Percentiles rank a stretch among this genome's conserved stretches.
phyloP scores from a whole-genome alignment of 305 asterid genomes.

The Fraxinus velutina region DNA sequence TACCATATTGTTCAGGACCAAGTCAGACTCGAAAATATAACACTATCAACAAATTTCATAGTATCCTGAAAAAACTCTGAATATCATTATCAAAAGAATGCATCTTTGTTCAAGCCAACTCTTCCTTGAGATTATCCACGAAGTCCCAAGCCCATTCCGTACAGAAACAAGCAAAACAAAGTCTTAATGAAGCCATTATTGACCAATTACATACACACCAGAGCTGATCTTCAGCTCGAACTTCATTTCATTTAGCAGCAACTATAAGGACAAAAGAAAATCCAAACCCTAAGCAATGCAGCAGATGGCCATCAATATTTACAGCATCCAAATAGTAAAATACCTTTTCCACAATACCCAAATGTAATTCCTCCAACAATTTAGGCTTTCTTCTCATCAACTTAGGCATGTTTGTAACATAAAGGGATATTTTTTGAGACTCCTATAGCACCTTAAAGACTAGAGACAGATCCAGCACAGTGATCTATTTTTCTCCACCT shows the following conservation, averaged over 20 bases:
- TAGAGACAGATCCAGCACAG: slow-evolving; percentile 24
- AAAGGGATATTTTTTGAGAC: slow-evolving; percentile 22
- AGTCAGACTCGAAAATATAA: not conserved
- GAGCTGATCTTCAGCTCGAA: slow-evolving; percentile 22
- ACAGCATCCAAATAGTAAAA: slow-evolving; percentile 22
- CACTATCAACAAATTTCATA: not conserved
- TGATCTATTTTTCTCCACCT: slow-evolving; percentile 23
- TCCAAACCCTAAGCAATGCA: slow-evolving; percentile 17
- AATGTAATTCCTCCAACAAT: slow-evolving; percentile 20
- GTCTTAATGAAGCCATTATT: slow-evolving; percentile 18
- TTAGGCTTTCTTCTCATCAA: slow-evolving; percentile 24
- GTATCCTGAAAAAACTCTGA: not conserved
- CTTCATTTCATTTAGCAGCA: not conserved
- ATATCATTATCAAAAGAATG: not conserved
- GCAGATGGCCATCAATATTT: slow-evolving; percentile 27
- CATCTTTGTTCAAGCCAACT: slow-evolving; percentile 2
- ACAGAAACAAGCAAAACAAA: slow-evolving; percentile 25
- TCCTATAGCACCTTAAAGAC: slow-evolving; percentile 25
- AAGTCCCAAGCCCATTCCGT: not conserved
- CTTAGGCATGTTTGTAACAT: slow-evolving; percentile 19
- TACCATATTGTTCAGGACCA: not conserved
- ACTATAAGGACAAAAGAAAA: slow-evolving; percentile 16
- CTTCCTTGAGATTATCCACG: slow-evolving; percentile 5
- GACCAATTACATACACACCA: slow-evolving; percentile 10
- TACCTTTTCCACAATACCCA: slow-evolving; percentile 23